phyloP scores from a whole-genome alignment of 2,329 filamentous ascomycete species.

The Aspergillus piperis region DNA sequence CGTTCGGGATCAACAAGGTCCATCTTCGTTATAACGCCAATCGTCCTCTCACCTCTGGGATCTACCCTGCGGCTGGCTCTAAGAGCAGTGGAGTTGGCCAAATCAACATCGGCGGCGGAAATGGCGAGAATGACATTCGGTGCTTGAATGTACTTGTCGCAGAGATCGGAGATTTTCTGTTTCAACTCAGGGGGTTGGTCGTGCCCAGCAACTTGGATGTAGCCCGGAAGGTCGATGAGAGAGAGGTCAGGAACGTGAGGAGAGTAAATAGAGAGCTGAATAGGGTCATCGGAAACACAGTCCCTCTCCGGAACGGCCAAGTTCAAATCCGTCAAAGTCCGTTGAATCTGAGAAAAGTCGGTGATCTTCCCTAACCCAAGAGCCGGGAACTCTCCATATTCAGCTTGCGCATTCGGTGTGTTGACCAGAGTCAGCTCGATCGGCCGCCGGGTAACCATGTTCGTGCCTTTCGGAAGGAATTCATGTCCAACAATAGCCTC shows the following conservation, averaged over 20 bases:
- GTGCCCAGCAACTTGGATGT: conserved; percentile 91
- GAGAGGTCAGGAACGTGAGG: conserved; percentile 94
- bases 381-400: conserved; percentile 96
- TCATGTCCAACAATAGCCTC: conserved; percentile 98
- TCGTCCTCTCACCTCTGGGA: conserved; percentile 90
- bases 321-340: conserved; percentile 92
- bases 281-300: conserved; percentile 95
- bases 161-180: conserved; percentile 92
- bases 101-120: conserved; percentile 93
- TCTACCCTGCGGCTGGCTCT: conserved; percentile 89
- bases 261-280: conserved; percentile 92
- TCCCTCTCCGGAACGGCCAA: conserved; percentile 85
- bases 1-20: conserved; percentile 85
- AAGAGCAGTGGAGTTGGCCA: conserved; percentile 93
- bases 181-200: conserved; percentile 91
- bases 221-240: conserved; percentile 92
- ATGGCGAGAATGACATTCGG: conserved; percentile 97
- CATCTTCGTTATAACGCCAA: conserved; percentile 99
- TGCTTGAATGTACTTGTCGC: conserved; percentile 95
- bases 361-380: conserved; percentile 85
- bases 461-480: conserved; percentile 94
- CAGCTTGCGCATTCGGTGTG: conserved; percentile 79
- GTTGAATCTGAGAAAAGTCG: conserved; percentile 81
- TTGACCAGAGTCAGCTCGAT: conserved; percentile 97
- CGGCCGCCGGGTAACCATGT: conserved; percentile 95